Evolutionary conservation across 1,284 basidiomycete genomes (phyloP), one percentile per base, ranked within the genome.

Genomic region (Coniophora puteana): DNA sequence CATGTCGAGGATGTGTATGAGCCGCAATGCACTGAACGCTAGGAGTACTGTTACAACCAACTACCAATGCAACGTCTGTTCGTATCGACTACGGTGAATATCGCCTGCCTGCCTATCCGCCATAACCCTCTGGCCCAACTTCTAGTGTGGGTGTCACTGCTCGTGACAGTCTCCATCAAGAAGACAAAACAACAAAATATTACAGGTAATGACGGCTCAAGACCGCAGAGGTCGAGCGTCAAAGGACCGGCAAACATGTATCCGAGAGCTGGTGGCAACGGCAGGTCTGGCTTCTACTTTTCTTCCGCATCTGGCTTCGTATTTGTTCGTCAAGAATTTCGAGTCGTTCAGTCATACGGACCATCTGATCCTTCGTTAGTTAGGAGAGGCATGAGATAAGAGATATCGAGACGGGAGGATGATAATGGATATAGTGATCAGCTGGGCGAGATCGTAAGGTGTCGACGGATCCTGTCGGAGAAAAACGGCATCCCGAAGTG

Each of bases 281-380:
- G 50, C 39, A 50, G 51, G 46, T 35, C 48, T 20, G 35, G 42
- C 43, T 39, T 36, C 40, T 38, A 40, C 53, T 54, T 55, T 52
- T 53, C 47, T 51, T 46, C 46, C 57, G 51, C 45, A 49, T 52
- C 42, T 52, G 52, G 51, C 45, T 54, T 64, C 60, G 50, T 63
- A 44, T 46, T 43, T 50, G 55, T 68, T 74, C 71, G 60, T 75
- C 69, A 70, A 73, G 66, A 72, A 72, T 69, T n/a, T n/a, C 61
- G 37, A 43, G 61, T 58, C 59, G 48, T 46, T 63, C 53, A 47
- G 49, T 65, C 53, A 50, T 65, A 54, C 60, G 41, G 52, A 49
- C 44, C 42, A 42, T 66, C 65, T 58, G 68, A 46, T 55, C 55
- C 60, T 61, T 60, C 63, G 62, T 65, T 59, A 54, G 61, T 62